A percentile compares a stretch with the other conserved stretches of the same genome.
Conservation (phyloP, 768 basidiomycete species). For the Auricularia heimuer region DNA sequence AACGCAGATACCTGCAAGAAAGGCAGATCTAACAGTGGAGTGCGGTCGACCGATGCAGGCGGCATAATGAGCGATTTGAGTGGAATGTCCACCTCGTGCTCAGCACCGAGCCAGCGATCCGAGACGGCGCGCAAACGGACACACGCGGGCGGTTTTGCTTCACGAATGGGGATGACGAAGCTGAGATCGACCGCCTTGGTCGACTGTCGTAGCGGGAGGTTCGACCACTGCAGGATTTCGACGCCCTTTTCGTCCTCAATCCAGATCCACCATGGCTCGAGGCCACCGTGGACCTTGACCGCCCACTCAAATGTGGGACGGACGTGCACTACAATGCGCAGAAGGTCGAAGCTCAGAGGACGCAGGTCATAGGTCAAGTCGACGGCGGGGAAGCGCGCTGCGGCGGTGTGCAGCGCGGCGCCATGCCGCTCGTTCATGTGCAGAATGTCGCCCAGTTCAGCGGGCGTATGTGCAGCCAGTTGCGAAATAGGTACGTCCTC, state of each 20-base stretch:
- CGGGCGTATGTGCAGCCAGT: constrained; percentile 54
- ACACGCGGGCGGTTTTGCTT: constrained; percentile 45
- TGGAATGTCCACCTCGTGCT: constrained; percentile 56
- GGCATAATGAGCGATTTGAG: constrained; percentile 76
- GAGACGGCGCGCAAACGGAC: constrained; percentile 74
- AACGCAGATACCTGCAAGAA: constrained; percentile 54
- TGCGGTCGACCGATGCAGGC: constrained; percentile 39
- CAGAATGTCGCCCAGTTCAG: constrained; percentile 65
- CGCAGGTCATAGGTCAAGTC: constrained; percentile 57
- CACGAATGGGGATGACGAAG: constrained; percentile 70
- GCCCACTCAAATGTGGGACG: constrained; percentile 73
- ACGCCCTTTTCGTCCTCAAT: constrained; percentile 75
- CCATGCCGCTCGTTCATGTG: constrained; percentile 85
- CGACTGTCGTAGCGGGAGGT: constrained; percentile 59
- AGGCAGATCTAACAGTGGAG: constrained; percentile 61
- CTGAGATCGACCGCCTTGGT: constrained; percentile 53
- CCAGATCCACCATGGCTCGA: constrained; percentile 94
- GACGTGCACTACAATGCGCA: constrained; percentile 62
- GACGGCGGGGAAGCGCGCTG: constrained; percentile 74
- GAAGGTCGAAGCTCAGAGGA: constrained; percentile 75
- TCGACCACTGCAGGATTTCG: constrained; percentile 73
- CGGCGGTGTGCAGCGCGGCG: constrained; percentile 62
- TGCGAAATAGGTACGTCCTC: constrained; percentile 72
- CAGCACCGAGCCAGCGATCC: constrained; percentile 89
- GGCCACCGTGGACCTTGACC: constrained; percentile 55